Evolutionary conservation across 2,329 filamentous ascomycete species (phyloP).

Genomic region (Didymella glomerata): DNA sequence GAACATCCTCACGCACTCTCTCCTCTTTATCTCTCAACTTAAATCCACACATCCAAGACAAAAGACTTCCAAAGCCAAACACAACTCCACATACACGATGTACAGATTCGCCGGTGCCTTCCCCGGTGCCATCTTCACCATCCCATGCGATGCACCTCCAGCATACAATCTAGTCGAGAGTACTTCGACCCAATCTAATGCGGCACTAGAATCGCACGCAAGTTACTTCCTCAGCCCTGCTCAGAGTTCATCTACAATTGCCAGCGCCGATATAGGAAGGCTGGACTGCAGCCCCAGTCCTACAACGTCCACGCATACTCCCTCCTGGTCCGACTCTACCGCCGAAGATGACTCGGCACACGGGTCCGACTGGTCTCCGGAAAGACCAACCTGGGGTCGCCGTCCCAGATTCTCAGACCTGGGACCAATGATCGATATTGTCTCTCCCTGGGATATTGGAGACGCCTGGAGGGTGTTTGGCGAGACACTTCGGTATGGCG

Average conservation of each 20-base stretch:
- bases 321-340: neutral
- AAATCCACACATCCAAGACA: neutral
- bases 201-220: neutral
- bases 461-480: neutral
- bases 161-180: neutral
- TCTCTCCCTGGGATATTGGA: neutral
- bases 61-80: neutral
- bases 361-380: neutral
- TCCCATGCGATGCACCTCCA: neutral
- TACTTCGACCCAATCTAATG: neutral
- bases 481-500: neutral
- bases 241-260: neutral
- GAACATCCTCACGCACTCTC: neutral
- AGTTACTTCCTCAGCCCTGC: neutral
- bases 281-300: neutral
- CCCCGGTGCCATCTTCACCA: constrained; percentile 2
- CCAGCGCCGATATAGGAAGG: neutral
- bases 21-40: neutral
- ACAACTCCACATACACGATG: neutral
- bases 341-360: neutral
- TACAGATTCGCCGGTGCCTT: neutral
- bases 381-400: neutral
- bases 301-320: neutral
- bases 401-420: neutral
- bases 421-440: neutral